Evolutionary conservation across 2,329 filamentous ascomycete species (phyloP).

Genomic region (Scortechinia acanthostroma): DNA sequence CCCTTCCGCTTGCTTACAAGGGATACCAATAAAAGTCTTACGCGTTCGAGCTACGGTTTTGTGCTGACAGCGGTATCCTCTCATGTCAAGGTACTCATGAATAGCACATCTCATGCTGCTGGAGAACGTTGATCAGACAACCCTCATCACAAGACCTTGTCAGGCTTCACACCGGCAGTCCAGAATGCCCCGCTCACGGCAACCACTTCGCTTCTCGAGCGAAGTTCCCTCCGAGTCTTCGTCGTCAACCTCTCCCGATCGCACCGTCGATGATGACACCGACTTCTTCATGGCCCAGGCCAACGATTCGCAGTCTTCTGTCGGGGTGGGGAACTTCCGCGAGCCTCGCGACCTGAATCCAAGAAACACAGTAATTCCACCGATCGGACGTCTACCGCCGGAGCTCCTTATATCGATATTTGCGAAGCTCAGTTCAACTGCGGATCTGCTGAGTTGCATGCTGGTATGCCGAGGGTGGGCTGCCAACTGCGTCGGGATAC

Average conservation of each 20-base stretch:
- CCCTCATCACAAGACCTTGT: too few species aligned
- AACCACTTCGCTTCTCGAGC: background rate
- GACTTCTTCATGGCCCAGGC: slow-evolving; percentile 11
- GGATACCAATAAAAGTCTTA: too few species aligned
- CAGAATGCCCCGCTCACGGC: slow-evolving; percentile 3
- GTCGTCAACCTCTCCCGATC: background rate
- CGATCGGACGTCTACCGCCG: slow-evolving; percentile 55
- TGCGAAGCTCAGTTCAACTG: slow-evolving; percentile 48
- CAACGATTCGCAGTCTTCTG: slow-evolving; percentile 13
- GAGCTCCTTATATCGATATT: slow-evolving; percentile 64
- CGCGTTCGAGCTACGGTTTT: too few species aligned
- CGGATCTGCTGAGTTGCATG: slow-evolving; percentile 58
- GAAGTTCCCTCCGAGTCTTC: background rate
- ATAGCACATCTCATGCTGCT: too few species aligned
- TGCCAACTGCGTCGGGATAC: slow-evolving; percentile 54
- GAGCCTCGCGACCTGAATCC: slow-evolving; percentile 3
- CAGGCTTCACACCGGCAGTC: too few species aligned
- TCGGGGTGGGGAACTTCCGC: slow-evolving; percentile 8
- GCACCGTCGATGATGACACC: slow-evolving; percentile 9
- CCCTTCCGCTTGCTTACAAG: too few species aligned
- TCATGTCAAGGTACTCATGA: too few species aligned
- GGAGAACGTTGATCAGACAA: too few species aligned
- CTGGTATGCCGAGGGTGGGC: slow-evolving; percentile 61
- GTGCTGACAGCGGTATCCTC: too few species aligned
- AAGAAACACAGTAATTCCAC: slow-evolving; percentile 27